Conservation (phyloP, 1,284 basidiomycete species). For the Cryptococcus hybrid region DNA sequence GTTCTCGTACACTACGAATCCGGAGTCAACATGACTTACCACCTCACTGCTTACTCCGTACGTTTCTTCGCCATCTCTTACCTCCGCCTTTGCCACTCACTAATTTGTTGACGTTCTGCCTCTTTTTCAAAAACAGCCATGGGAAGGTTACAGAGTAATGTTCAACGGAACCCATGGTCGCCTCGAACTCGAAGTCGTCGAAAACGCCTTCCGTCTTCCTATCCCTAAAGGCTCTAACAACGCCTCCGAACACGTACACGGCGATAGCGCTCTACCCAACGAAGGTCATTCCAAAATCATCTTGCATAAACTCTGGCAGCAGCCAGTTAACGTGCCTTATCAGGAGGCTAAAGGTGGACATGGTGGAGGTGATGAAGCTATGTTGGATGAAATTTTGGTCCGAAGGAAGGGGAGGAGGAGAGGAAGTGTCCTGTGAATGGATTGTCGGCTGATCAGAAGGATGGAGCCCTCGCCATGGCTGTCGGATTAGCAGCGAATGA, state of each 20-base stretch:
- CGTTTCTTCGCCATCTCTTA: constrained; percentile 5
- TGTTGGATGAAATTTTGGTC: constrained; percentile 57
- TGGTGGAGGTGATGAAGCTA: constrained; percentile 57
- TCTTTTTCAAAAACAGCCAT: constrained; percentile 40
- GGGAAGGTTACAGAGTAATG: constrained; percentile 59
- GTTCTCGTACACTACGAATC: constrained; percentile 57
- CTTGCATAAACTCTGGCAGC: constrained; percentile 55
- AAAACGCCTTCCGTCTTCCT: constrained; percentile 44
- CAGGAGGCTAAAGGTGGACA: constrained; percentile 55
- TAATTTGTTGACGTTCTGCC: not conserved
- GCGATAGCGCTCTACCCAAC: constrained; percentile 54
- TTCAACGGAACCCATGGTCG: constrained; percentile 59
- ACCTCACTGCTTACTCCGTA: constrained; percentile 50
- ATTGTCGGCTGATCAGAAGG: constrained; percentile 55
- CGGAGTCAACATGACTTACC: constrained; percentile 59
- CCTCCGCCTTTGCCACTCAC: not conserved
- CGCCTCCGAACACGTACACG: constrained; percentile 45
- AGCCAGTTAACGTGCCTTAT: constrained; percentile 53
- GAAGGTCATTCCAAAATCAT: constrained; percentile 55
- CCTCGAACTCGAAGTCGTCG: constrained; percentile 59
- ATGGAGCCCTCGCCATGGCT: constrained; percentile 58
- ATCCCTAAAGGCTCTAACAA: constrained; percentile 17
- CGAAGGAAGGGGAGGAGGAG: constrained; percentile 48
- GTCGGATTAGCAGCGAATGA: constrained; percentile 58
- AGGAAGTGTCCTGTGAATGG: constrained; percentile 54